Conservation (phyloP, 345 rosid species). For the Eucalyptus polybractea region DNA sequence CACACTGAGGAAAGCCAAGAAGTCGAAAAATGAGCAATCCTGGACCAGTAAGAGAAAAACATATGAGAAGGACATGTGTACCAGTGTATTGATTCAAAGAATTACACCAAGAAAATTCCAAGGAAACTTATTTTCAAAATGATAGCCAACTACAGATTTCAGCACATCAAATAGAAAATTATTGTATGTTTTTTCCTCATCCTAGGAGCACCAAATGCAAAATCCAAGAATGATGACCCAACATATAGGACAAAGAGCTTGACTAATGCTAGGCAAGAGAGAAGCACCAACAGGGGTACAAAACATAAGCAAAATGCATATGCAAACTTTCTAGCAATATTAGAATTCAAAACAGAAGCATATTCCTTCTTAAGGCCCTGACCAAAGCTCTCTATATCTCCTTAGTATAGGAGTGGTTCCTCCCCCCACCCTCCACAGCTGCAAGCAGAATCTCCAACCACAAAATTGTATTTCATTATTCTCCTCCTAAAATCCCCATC, state of each 20-base stretch:
- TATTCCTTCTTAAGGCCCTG: neutral
- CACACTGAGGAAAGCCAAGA: neutral
- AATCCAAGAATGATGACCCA: neutral
- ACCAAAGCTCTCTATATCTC: neutral
- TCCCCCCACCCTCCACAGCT: neutral
- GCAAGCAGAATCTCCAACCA: neutral
- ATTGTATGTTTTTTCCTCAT: neutral
- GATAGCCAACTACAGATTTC: neutral
- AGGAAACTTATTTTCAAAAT: neutral
- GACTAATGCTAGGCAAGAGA: neutral
- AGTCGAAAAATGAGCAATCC: neutral
- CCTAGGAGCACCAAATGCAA: neutral
- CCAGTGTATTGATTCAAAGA: neutral
- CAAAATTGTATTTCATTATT: neutral
- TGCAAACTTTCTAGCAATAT: neutral
- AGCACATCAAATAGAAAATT: neutral
- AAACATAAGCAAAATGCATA: neutral
- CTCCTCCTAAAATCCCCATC: neutral
- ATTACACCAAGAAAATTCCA: neutral
- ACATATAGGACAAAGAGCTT: neutral
- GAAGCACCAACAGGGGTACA: neutral
- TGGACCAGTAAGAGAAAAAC: neutral
- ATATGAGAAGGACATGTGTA: neutral
- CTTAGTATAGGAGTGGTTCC: neutral
- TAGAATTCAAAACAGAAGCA: neutral